A percentile compares a stretch with the other conserved stretches of the same genome.
Conservation (phyloP, 1,284 basidiomycete genomes). For the Ceratobasidium sp. region DNA sequence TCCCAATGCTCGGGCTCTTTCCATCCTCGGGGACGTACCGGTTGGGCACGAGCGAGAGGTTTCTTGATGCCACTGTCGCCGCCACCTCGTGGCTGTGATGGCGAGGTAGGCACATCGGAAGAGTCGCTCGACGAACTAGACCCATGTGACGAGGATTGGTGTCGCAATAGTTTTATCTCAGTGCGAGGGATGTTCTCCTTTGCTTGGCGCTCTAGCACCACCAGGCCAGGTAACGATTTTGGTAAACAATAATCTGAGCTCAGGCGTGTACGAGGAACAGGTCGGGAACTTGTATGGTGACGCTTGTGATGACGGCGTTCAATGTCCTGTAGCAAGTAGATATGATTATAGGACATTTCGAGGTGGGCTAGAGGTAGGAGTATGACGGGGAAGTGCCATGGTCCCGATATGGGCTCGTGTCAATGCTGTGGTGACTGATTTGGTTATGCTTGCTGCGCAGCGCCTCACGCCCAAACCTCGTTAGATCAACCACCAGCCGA, state of each 20-base stretch:
- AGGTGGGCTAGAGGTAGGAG: not conserved
- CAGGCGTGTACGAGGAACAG: constrained; percentile 29
- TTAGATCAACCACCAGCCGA: too few species aligned
- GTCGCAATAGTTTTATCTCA: constrained; percentile 27
- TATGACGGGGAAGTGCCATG: not conserved
- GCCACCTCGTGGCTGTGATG: constrained; percentile 34
- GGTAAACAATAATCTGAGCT: constrained; percentile 41
- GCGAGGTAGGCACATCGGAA: constrained; percentile 18
- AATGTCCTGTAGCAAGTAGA: constrained; percentile 24
- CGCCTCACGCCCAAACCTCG: not conserved
- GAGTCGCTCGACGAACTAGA: constrained; percentile 16
- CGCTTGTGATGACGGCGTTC: constrained; percentile 26
- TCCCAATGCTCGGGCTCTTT: constrained; percentile 70
- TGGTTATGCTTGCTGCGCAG: constrained; percentile 4
- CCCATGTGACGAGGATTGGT: constrained; percentile 13
- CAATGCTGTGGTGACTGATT: constrained; percentile 18
- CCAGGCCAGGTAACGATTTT: constrained; percentile 7
- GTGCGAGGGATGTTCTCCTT: constrained; percentile 34
- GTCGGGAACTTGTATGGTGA: constrained; percentile 7
- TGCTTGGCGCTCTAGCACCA: constrained; percentile 12
- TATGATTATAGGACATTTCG: constrained; percentile 32
- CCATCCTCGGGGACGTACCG: constrained; percentile 44
- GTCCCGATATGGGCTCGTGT: not conserved
- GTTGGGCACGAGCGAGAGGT: constrained; percentile 1
- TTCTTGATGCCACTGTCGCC: constrained; percentile 19